These are phyloP conservation scores for Anethum foeniculum DNA, from an alignment of 140 eudicot species.

Conservation along the genomic window DNA sequence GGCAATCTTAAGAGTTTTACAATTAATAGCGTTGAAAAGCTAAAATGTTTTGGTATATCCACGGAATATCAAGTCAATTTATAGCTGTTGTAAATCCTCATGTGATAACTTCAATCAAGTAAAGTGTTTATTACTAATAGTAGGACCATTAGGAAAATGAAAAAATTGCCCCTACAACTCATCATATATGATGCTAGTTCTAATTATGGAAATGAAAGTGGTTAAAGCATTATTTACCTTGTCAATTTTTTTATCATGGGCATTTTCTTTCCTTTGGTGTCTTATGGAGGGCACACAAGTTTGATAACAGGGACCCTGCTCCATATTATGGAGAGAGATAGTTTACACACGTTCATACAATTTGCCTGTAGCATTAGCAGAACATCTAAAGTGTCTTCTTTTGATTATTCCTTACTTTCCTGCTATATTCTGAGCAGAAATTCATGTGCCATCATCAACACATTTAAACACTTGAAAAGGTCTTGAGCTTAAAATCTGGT, in stretches of 20 bases:
- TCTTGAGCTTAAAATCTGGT: not conserved
- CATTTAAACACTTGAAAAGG: not conserved
- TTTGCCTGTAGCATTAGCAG: not conserved
- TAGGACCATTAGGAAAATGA: not conserved
- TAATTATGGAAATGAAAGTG: not conserved
- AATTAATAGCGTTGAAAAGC: not conserved
- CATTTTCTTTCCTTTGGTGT: not conserved
- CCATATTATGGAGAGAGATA: not conserved
- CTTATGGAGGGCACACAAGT: not conserved
- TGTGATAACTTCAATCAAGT: not conserved
- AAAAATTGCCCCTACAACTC: not conserved
- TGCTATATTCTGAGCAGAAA: not conserved
- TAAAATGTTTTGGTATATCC: not conserved
- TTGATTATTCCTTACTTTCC: not conserved
- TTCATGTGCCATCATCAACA: not conserved
- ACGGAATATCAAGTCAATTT: not conserved
- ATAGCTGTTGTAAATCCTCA: not conserved
- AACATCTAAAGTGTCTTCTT: not conserved
- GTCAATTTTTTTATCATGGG: not conserved
- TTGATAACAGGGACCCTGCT: not conserved
- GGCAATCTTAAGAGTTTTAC: not conserved
- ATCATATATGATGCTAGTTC: not conserved
- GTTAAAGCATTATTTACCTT: not conserved
- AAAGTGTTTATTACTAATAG: not conserved
- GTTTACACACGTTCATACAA: not conserved